Conservation (phyloP, 2,329 filamentous ascomycete species). For the Curvularia sp. region DNA sequence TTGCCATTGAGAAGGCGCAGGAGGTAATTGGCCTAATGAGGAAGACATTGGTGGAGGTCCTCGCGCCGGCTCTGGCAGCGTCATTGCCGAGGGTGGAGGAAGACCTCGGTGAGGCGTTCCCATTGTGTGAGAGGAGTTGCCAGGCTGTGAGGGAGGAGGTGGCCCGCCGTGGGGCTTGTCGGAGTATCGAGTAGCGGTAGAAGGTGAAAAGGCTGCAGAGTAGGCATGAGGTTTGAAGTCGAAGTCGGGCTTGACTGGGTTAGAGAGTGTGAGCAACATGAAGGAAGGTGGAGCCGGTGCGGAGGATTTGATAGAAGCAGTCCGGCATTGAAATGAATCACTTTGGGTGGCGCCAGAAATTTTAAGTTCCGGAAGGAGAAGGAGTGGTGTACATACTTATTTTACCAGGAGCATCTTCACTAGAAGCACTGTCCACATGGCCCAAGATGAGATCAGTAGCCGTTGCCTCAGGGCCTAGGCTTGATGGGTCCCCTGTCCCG, state of each 20-base stretch:
- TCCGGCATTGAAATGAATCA: slow-evolving; percentile 47
- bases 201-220: slow-evolving; percentile 52
- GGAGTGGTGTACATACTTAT: slow-evolving; percentile 49
- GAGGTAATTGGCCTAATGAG: slow-evolving; percentile 53
- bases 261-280: slow-evolving; percentile 61
- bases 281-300: slow-evolving; percentile 32
- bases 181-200: slow-evolving; percentile 49
- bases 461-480: slow-evolving; percentile 44
- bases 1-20: slow-evolving; percentile 57
- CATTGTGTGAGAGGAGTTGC: slow-evolving; percentile 55
- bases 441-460: slow-evolving; percentile 40
- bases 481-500: slow-evolving; percentile 45
- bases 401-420: slow-evolving; percentile 39
- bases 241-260: slow-evolving; percentile 57
- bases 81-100: slow-evolving; percentile 61
- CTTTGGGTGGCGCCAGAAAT: slow-evolving; percentile 34
- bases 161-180: slow-evolving; percentile 51
- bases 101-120: slow-evolving; percentile 61
- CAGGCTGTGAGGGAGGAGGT: slow-evolving; percentile 51
- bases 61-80: slow-evolving; percentile 56
- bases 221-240: slow-evolving; percentile 59
- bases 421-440: slow-evolving; percentile 47
- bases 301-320: slow-evolving; percentile 26
- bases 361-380: slow-evolving; percentile 43
- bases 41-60: slow-evolving; percentile 46